A percentile compares a stretch with the other conserved stretches of the same genome.
phyloP scores from a whole-genome alignment of 148 eudicot genomes.

The Tetragonia tetragonoides region DNA sequence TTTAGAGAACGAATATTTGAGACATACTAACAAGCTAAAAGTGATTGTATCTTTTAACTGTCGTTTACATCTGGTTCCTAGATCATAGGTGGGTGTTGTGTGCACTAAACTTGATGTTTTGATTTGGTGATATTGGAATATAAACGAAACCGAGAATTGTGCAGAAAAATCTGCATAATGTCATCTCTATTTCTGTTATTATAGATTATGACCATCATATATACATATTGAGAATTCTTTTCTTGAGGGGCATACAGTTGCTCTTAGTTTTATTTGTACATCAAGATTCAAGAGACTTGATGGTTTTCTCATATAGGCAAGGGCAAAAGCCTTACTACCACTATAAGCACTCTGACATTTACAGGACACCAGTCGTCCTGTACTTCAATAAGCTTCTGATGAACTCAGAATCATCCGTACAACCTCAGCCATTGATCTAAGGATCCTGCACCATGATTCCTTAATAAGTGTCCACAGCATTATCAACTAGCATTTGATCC shows the following conservation, averaged over 20 bases:
- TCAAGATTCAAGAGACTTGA: neutral
- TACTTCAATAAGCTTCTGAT: no score
- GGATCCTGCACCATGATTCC: neutral
- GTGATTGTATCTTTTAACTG: no score
- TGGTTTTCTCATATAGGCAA: neutral
- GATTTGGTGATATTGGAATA: no score
- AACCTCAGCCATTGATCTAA: neutral
- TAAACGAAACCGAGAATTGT: no score
- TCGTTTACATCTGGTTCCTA: no score
- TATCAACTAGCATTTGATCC: conserved; percentile 7
- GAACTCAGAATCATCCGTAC: no score
- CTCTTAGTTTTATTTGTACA: neutral
- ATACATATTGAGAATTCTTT: neutral
- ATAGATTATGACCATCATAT: neutral
- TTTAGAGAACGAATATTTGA: no score
- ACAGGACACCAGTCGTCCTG: neutral
- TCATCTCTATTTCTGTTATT: neutral
- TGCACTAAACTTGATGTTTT: no score
- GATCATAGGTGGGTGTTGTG: no score
- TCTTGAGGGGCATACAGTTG: neutral
- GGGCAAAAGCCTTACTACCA: no score
- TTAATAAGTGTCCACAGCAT: neutral
- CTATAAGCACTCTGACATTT: no score
- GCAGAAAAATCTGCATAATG: neutral
- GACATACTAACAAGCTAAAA: no score